Evolutionary conservation across 1,284 basidiomycete genomes (phyloP), one percentile per base, ranked within the genome.

Genomic region (Mycena citricolor): DNA sequence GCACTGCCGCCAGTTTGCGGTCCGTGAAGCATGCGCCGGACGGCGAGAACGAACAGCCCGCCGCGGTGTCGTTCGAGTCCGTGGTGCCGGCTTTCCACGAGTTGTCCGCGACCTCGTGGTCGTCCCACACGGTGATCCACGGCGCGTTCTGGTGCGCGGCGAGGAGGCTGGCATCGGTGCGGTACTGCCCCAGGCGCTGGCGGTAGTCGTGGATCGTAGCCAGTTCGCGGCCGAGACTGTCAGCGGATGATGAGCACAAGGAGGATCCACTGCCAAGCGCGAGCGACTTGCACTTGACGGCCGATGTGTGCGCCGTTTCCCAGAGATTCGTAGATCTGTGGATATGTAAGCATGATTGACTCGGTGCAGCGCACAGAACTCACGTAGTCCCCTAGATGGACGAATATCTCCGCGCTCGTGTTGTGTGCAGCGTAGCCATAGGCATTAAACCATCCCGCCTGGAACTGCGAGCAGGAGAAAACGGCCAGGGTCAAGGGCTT

Each of bases 361-460:
- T 12, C 33, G 10, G n/a, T 8, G 11, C n/a, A 30, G 29, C 33
- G 32, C 16, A 8, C 13, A 21, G 4, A 36, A 58, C 70, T 19
- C 46, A 78, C 79, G 61, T 83, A 84, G 62, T 83, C 81, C 11
- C 81, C 82, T 20, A 85, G 68, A 55, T 85, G 82, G 32, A 83
- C 58, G 47, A 79, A 81, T 36, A 79, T 64, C 54, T 85, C 81
- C 3, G 79, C 70, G 20, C 69, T 68, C 10, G 77, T 74, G 52
- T 79, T 76, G 42, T 73, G 73, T 16, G 78, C 74, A 1, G 79
- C 79, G 35, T 76, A 68, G 8, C 77, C 76, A 57, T 84, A 86
- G 11, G 81, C 80, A 57, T 83, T 83, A 69, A 85, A 86, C 61
- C 72, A 83, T 1, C 83, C 83, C 21, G 61, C 58, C 61, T 77